Evolutionary conservation across 768 basidiomycete species (phyloP).

Genomic region (Serendipita sp.): DNA sequence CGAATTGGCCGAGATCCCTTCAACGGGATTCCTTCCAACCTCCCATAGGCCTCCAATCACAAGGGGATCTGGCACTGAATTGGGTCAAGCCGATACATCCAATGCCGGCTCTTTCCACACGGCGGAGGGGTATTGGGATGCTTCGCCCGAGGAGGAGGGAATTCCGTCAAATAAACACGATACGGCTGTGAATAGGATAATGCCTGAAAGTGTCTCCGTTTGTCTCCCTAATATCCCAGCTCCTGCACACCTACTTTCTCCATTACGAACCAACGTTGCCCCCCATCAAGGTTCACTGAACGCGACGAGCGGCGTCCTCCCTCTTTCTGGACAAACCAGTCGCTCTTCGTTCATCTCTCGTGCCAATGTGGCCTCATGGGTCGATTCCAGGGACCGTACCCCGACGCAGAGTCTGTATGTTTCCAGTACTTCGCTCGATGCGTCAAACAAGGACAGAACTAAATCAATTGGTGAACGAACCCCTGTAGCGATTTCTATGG

Average conservation of each 20-base stretch:
- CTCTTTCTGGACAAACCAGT: neutral
- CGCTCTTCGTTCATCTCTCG: neutral
- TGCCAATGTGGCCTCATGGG: neutral
- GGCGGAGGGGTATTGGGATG: neutral
- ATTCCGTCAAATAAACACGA: too few species aligned
- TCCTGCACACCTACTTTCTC: neutral
- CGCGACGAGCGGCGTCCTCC: neutral
- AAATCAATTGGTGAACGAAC: neutral
- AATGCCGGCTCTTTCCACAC: neutral
- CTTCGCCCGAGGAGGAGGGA: too few species aligned
- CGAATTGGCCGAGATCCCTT: too few species aligned
- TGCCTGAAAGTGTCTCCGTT: too few species aligned
- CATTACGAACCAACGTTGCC: neutral
- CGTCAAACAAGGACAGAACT: neutral
- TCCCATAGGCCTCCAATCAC: neutral
- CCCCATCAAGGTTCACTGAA: neutral
- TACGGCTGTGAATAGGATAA: neutral
- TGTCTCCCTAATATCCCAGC: neutral
- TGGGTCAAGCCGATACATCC: neutral
- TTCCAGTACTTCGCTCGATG: neutral
- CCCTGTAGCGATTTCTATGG: neutral
- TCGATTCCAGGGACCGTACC: neutral
- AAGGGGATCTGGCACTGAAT: neutral
- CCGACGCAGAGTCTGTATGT: slow-evolving; percentile 1
- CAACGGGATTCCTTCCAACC: neutral